Base-by-base conservation (phyloP, 352 stramenopile genomes). In the Synura sp. region DNA sequence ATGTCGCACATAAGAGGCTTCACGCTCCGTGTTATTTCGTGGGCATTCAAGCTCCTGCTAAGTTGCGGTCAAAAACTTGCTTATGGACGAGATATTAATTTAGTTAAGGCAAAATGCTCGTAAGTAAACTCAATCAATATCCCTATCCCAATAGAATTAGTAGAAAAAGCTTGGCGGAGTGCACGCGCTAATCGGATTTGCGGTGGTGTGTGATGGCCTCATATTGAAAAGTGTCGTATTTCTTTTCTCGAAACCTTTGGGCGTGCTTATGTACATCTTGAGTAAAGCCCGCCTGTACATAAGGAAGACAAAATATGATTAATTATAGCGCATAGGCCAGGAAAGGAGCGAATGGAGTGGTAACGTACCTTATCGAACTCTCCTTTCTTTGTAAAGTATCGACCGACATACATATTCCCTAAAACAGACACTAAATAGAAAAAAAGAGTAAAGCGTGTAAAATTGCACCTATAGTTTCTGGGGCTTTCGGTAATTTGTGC, bases 351-450 rank as follows among this genome's bases (percentile, higher is more conserved):
- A 75, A n/a, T 49, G 31, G 49, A 49, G 25, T 15, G 25, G 25
- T 44, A 33, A 15, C 31, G 42, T 27, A 75, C 80, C 67, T 91
- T 85, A 80, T 89, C 86, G 84, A 92, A 92, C 59, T 88, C 87
- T 17, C 88, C 88, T 44, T 90, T 86, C 55, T 85, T 83, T 79
- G 90, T 87, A 82, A 92, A 92, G 73, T 91, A 91, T 63, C 90
- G 79, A 29, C 88, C 88, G 36, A 92, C 84, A 76, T 83, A 87
- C 84, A 86, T 89, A 75, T 81, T 86, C 69, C 86, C 77, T 27
- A 60, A 4, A 29, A 22, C 14, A 29, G 22, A 27, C 9, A 14
- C 9, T 60, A 27, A 4, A 60, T 9, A 60, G 9, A 9, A 9
- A 29, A 9, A 60, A 60, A 12, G 4, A 29, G 12, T 29, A 14